Base-by-base conservation (phyloP, 2,329 filamentous ascomycete genomes). In the Diaporthe citri region DNA sequence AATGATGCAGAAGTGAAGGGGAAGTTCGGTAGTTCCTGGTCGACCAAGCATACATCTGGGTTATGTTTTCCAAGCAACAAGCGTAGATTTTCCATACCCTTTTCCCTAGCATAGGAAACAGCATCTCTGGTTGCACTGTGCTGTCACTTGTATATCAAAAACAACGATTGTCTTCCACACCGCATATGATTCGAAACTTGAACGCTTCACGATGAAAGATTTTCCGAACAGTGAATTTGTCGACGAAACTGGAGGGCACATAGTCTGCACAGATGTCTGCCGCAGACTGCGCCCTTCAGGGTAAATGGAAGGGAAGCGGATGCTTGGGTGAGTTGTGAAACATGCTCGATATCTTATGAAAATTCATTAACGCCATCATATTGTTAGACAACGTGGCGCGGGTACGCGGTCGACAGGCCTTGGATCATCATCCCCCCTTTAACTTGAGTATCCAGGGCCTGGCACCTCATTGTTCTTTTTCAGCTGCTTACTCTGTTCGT, bases 91-190 rank as follows among this genome's bases (percentile, higher is more conserved):
- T n/a, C 55, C 64, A 51, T 55, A 55, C 22, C 64, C 64, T 69
- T 55, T 69, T 41, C 48, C 48, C 41, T 55, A 69, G 64, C 64
- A 51, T 55, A 15, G 48, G 22, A 39, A 52, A 31, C 34, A 52
- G 48, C 31, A 69, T 55, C 34, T 69, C 34, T 55, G 46, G 34
- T 25, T 55, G 64, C 34, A 48, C 64, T 39, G 34, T 52, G 34
- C 34, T 69, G 64, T 41, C 64, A 55, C 64, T 69, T 69, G 64
- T 55, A 69, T 69, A 69, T 39, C 10, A 52, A 34, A 69, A 41
- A 69, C 48, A 41, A 55, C n/a, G 22, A 41, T 28, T 55, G 48
- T 41, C n/a, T 69, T 55, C 1, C 9, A 13, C 17, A 9, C 13
- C 7, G 22, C 10, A 6, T 36, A 28, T 22, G 1, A 48, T 22